Evolutionary conservation across 371 early-diverging fungal species (phyloP).

Genomic region (Mucor sp.): DNA sequence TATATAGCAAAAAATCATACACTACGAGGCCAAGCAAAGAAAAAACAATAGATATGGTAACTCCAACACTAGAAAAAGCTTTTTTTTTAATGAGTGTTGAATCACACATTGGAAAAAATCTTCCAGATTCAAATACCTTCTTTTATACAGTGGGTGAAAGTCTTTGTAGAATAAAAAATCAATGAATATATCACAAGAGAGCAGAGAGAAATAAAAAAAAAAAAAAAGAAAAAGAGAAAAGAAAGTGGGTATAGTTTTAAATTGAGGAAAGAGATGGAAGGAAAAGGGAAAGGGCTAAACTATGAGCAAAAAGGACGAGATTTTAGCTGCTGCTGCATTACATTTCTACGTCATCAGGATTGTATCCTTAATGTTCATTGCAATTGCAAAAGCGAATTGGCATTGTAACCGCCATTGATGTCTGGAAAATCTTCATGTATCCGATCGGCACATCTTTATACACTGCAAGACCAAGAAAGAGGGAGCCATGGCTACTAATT

Average conservation of each 20-base stretch:
- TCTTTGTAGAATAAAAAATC: background rate
- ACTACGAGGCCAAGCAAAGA: background rate
- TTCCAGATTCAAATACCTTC: background rate
- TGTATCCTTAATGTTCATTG: background rate
- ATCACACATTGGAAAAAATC: background rate
- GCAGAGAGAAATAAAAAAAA: background rate
- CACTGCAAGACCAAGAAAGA: background rate
- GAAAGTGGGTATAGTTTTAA: background rate
- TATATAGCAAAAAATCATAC: background rate
- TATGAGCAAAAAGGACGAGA: background rate
- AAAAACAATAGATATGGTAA: background rate
- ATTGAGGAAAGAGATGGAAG: conserved; percentile 4
- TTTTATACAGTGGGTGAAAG: background rate
- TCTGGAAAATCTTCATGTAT: background rate
- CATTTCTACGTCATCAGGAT: conserved; percentile 7
- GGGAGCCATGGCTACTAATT: background rate
- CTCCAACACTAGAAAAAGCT: background rate
- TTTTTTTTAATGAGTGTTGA: background rate
- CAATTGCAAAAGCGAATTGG: background rate
- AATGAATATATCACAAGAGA: background rate
- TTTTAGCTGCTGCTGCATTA: conserved; percentile 5
- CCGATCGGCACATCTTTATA: background rate
- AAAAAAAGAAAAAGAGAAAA: background rate
- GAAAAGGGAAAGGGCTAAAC: background rate
- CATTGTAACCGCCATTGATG: background rate